These are phyloP conservation scores for Microstegium vimineum DNA, from an alignment of 176 grass and related monocot genomes.

Conservation along the genomic window DNA sequence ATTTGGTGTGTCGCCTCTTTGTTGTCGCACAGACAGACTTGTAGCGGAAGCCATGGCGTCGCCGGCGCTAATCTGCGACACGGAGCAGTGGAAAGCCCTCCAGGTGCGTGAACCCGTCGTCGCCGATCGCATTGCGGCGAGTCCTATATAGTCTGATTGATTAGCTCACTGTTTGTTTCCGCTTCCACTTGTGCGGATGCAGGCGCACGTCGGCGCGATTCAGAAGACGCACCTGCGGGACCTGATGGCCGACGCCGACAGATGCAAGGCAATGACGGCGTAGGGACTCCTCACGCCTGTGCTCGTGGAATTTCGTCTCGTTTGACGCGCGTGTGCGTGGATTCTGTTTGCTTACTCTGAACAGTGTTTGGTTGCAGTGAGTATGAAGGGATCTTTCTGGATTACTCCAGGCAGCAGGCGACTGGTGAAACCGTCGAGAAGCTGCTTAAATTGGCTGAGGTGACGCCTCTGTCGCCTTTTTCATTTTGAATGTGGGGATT, in stretches of 20 bases:
- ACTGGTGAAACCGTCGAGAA: constrained; percentile 60
- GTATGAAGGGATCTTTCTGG: constrained; percentile 63
- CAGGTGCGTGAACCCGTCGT: constrained; percentile 30
- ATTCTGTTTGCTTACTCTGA: background rate
- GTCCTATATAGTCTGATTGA: background rate
- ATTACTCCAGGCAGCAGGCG: constrained; percentile 70
- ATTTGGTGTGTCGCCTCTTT: background rate
- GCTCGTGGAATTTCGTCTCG: background rate
- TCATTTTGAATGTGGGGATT: background rate
- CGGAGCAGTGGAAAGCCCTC: constrained; percentile 70
- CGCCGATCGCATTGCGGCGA: background rate
- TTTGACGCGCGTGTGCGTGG: constrained; percentile 3
- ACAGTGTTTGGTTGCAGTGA: constrained; percentile 41
- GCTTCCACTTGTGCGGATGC: background rate
- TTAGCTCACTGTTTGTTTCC: constrained; percentile 23
- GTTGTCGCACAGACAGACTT: background rate
- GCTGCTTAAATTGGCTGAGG: constrained; percentile 82
- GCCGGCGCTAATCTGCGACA: constrained; percentile 58
- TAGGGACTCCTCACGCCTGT: constrained; percentile 25
- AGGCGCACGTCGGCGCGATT: constrained; percentile 60
- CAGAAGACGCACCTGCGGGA: constrained; percentile 69
- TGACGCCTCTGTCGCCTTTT: background rate
- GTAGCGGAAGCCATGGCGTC: constrained; percentile 52
- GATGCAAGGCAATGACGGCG: constrained; percentile 83
- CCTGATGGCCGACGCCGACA: constrained; percentile 73